Conservation (phyloP, 208 protist species). For the Trypanosoma grayi region DNA sequence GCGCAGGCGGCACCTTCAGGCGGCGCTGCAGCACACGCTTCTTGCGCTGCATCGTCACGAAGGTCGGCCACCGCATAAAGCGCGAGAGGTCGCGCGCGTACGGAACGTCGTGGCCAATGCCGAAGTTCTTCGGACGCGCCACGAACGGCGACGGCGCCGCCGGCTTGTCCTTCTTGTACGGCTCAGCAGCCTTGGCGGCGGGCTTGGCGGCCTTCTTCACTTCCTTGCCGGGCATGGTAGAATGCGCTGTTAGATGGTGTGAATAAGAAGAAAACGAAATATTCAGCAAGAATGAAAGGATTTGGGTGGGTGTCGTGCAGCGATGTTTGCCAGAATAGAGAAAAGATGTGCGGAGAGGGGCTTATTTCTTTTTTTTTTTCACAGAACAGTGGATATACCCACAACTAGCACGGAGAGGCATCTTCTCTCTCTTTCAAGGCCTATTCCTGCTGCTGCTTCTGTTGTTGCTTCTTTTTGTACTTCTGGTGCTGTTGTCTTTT, state of each 20-base stretch:
- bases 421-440: no score
- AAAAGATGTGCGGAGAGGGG: no score
- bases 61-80: slow-evolving; percentile 98
- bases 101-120: slow-evolving; percentile 92
- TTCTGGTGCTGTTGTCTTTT: no score
- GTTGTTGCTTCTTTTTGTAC: slow-evolving; percentile 2
- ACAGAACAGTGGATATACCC: no score
- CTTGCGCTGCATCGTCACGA: slow-evolving; percentile 98
- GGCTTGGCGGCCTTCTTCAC: slow-evolving; percentile 56
- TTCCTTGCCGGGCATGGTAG: slow-evolving; percentile 83
- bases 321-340: no score
- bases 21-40: slow-evolving; percentile 96
- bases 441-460: background rate
- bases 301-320: no score
- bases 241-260: slow-evolving; percentile 1
- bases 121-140: slow-evolving; percentile 87
- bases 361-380: no score
- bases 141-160: slow-evolving; percentile 58
- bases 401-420: no score
- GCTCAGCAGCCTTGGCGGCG: slow-evolving; percentile 63
- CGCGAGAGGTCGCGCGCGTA: slow-evolving; percentile 96
- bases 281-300: no score
- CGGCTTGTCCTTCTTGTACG: slow-evolving; percentile 70
- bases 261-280: slow-evolving; percentile 11
- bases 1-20: slow-evolving; percentile 95